Evolutionary conservation across 192 early-diverging fungal genomes (phyloP), one percentile per base, ranked within the genome.

Genomic region (Endogone sp.): DNA sequence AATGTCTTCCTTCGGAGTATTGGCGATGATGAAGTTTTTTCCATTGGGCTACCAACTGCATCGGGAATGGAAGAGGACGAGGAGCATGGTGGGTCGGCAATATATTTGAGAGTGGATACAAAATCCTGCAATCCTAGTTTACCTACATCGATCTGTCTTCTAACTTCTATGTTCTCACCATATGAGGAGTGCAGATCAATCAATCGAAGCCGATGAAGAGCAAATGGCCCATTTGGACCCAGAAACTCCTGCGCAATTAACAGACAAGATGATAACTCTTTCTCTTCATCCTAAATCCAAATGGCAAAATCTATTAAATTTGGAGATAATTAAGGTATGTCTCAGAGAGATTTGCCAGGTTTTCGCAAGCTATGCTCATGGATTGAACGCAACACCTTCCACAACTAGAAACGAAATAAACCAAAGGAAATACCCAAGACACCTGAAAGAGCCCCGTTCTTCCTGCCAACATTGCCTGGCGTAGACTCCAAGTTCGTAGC

Each of bases 371-470:
- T 11, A 16, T 55, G 37, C 37, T 49, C 1, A 49, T 16, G 37
- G 16, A 49, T 49, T 49, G 6, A 16, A 49, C 37, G 37, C 37
- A 16, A 6, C 16, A 49, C 1, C 6, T 49, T 49, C 37, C 37
- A 49, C 16, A 16, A 11, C 37, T 68, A 88, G 83, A 85, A 92
- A 73, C 92, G 97, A 65, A 99, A 95, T 81, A 91, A 91, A 72
- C 92, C 97, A 21, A 88, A 82, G 59, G 89, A 92, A 74, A 84
- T 92, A n/a, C 91, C 93, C n/a, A 93, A 94, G 72, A 83, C 85
- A 13, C 92, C 94, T 22, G 94, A 96, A 71, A 86, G 88, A 56
- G 93, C 95, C 21, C 95, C 96, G 25, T 99, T 99, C 85, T 98
- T 99, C 80, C 77, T 99, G 71, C 90, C 90, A 11, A 93, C 94